These are phyloP conservation scores for Tuber melanosporum DNA, from an alignment of 495 filamentous ascomycete genomes.

Conservation along the genomic window DNA sequence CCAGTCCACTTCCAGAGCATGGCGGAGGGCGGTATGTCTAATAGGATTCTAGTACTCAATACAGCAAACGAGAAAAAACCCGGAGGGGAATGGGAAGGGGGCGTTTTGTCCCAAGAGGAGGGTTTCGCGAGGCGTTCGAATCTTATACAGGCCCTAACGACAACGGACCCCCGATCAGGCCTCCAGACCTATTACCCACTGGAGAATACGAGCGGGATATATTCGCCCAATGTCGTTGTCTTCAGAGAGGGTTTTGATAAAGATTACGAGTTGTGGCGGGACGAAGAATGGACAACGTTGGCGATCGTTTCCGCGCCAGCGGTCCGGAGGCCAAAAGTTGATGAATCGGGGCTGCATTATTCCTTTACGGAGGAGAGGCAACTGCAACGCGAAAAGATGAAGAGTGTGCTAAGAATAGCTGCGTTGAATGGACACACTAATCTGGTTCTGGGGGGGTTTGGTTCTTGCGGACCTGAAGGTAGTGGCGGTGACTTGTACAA, in stretches of 20 bases:
- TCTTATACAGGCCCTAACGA: conserved; percentile 57
- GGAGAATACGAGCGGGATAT: conserved; percentile 58
- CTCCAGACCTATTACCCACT: conserved; percentile 59
- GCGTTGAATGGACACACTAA: conserved; percentile 53
- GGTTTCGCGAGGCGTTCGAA: conserved; percentile 65
- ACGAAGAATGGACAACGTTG: conserved; percentile 48
- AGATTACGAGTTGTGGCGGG: conserved; percentile 47
- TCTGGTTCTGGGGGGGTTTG: conserved; percentile 65
- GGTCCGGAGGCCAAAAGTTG: conserved; percentile 62
- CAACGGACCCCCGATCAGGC: conserved; percentile 45
- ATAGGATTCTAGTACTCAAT: conserved; percentile 61
- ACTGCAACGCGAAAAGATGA: conserved; percentile 65
- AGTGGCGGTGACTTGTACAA: conserved; percentile 46
- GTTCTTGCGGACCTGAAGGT: conserved; percentile 54
- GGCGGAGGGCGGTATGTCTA: conserved; percentile 32
- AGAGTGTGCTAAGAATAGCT: conserved; percentile 61
- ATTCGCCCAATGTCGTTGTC: conserved; percentile 57
- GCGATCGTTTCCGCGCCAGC: conserved; percentile 67
- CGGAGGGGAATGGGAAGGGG: conserved; percentile 72
- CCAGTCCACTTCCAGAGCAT: conserved; percentile 18
- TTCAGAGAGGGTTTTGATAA: conserved; percentile 51
- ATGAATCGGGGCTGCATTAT: conserved; percentile 58
- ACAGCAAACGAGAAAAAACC: conserved; percentile 67
- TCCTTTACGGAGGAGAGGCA: conserved; percentile 62
- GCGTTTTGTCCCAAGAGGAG: conserved; percentile 64